Percentiles rank a stretch among this genome's conserved stretches.
These are phyloP conservation scores for Viridothelium virens DNA, from an alignment of 495 filamentous ascomycete genomes.

Conservation along the genomic window DNA sequence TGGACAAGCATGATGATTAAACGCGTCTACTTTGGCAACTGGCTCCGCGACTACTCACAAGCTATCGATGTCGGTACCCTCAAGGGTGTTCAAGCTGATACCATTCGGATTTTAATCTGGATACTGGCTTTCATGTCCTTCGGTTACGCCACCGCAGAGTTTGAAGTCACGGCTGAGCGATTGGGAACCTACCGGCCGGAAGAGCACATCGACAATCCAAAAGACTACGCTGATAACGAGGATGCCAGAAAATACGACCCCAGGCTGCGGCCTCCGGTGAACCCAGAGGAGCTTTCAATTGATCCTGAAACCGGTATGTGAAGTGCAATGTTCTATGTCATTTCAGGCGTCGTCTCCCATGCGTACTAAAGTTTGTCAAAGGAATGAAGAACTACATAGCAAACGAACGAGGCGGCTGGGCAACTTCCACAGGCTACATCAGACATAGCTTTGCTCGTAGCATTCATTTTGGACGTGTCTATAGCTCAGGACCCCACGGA, in stretches of 20 bases:
- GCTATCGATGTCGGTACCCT: slow-evolving; percentile 88
- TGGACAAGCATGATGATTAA: slow-evolving; percentile 87
- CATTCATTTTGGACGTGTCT: slow-evolving; percentile 84
- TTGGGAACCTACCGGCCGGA: slow-evolving; percentile 90
- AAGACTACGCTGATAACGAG: slow-evolving; percentile 79
- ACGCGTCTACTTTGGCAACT: slow-evolving; percentile 81
- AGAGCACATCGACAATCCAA: slow-evolving; percentile 79
- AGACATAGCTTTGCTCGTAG: slow-evolving; percentile 73
- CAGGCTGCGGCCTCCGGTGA: slow-evolving; percentile 72
- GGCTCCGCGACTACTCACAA: slow-evolving; percentile 57
- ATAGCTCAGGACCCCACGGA: slow-evolving; percentile 57
- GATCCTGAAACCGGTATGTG: slow-evolving; percentile 59
- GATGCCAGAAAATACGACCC: slow-evolving; percentile 80
- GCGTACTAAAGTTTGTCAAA: background rate
- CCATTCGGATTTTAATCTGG: slow-evolving; percentile 86
- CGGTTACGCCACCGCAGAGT: slow-evolving; percentile 94
- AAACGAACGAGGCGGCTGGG: slow-evolving; percentile 76
- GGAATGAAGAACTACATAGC: slow-evolving; percentile 99
- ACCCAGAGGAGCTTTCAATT: slow-evolving; percentile 67
- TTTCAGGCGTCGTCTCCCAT: background rate
- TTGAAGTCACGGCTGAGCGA: slow-evolving; percentile 87
- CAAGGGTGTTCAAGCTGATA: slow-evolving; percentile 79
- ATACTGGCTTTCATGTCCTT: slow-evolving; percentile 85
- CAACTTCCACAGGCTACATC: slow-evolving; percentile 84
- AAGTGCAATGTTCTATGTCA: background rate